Evolutionary conservation across 2,329 filamentous ascomycete species (phyloP).

Genomic region (Aspergillus novofumigatus): DNA sequence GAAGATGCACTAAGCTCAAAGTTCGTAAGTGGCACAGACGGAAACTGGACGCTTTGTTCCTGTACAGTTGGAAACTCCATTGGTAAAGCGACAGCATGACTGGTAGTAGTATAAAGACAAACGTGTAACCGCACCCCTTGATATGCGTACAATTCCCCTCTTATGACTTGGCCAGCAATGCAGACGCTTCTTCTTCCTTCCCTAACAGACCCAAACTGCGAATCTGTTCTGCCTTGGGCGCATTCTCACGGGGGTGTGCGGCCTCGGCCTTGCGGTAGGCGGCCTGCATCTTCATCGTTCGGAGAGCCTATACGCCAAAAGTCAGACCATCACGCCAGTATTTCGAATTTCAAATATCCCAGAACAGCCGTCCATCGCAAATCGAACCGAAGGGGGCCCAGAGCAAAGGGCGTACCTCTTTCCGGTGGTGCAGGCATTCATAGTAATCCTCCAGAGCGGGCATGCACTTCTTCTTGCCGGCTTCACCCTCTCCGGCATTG

Average conservation of each 20-base stretch:
- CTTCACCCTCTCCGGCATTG: constrained; percentile 76
- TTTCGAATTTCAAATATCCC: neutral
- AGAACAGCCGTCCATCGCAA: neutral
- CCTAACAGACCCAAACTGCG: constrained; percentile 77
- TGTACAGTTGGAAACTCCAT: neutral
- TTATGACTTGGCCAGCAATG: constrained; percentile 40
- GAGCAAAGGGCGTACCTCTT: constrained; percentile 66
- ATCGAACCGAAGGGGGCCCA: neutral
- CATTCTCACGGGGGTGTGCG: constrained; percentile 71
- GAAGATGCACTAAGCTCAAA: neutral
- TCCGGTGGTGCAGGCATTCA: constrained; percentile 97
- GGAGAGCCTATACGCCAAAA: constrained; percentile 59
- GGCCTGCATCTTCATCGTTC: constrained; percentile 72
- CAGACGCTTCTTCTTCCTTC: constrained; percentile 75
- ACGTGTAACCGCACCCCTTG: constrained; percentile 16
- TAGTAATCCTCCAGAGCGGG: constrained; percentile 93
- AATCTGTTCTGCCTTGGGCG: constrained; percentile 80
- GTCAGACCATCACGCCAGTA: neutral
- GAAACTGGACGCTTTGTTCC: neutral
- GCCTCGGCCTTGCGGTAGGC: constrained; percentile 80
- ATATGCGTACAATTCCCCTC: constrained; percentile 13
- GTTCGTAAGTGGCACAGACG: neutral
- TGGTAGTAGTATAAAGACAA: constrained; percentile 18
- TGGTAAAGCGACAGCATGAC: constrained; percentile 19
- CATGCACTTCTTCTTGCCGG: constrained; percentile 82